Conservation (phyloP, 2,329 filamentous ascomycete species). For the Meredithiella fracta region DNA sequence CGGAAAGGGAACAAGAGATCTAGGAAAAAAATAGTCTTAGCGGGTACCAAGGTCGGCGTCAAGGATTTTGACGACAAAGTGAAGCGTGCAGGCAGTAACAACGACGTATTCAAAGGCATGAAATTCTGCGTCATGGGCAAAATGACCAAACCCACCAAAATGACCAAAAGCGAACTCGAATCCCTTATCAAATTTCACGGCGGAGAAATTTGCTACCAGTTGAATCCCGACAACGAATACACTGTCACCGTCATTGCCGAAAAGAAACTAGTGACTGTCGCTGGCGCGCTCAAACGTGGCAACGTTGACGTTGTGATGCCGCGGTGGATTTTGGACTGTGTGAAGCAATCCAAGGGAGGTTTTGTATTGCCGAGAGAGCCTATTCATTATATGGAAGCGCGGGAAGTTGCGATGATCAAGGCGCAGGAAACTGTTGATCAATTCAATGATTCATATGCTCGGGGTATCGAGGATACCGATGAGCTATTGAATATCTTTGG, state of each 20-base stretch:
- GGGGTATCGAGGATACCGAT: slow-evolving; percentile 42
- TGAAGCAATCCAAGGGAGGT: slow-evolving; percentile 39
- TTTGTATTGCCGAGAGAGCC: slow-evolving; percentile 47
- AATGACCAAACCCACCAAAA: slow-evolving; percentile 50
- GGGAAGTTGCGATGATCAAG: slow-evolving; percentile 36
- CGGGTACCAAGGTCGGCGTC: slow-evolving; percentile 35
- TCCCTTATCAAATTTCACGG: slow-evolving; percentile 68
- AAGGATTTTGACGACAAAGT: slow-evolving; percentile 16
- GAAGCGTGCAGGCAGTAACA: slow-evolving; percentile 27
- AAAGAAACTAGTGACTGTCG: slow-evolving; percentile 64
- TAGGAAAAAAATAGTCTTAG: slow-evolving; percentile 54
- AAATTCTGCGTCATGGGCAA: slow-evolving; percentile 77
- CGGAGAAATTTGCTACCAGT: slow-evolving; percentile 60
- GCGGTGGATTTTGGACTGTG: slow-evolving; percentile 69
- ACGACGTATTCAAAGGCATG: slow-evolving; percentile 50
- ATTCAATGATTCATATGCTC: slow-evolving; percentile 68
- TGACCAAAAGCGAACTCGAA: slow-evolving; percentile 64
- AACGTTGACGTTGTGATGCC: slow-evolving; percentile 59
- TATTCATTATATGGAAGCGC: slow-evolving; percentile 52
- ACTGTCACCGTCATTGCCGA: slow-evolving; percentile 55
- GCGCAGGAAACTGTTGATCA: slow-evolving; percentile 47
- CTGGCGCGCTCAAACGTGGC: slow-evolving; percentile 60
- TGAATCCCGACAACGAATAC: slow-evolving; percentile 24
- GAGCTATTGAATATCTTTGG: slow-evolving; percentile 41
- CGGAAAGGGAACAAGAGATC: slow-evolving; percentile 34